Evolutionary conservation across 2,329 filamentous ascomycete species (phyloP), one percentile per base, ranked within the genome.

Genomic region (Podosphaera xanthii): DNA sequence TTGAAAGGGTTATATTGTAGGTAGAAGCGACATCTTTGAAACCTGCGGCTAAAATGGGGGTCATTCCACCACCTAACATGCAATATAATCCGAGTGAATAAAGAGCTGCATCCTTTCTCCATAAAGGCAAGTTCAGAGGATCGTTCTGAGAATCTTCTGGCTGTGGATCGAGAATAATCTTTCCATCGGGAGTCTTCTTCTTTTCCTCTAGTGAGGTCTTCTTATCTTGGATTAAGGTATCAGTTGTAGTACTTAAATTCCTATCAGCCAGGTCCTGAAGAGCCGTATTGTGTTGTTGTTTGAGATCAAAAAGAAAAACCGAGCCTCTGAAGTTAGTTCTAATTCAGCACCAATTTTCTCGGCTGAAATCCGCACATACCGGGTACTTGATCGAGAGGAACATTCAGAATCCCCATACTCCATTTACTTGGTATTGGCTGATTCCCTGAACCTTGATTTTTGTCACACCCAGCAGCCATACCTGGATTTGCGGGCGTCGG

Each of bases 11-110:
- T 31, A 95, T 79, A 61, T 77, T 62, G 67, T 85, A 84, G 1
- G 76, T 78, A 0, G 75, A 63, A 1, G 89, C 84, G 10, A 97
- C 85, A 50, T 94, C 75, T 38, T 82, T 83, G 73, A 96, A 97
- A 10, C 89, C 91, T 8, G 92, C 91, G 0, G 91, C 90, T 22
- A 97, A 76, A 36, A 96, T 75, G 0, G 92, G 86, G 0, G 90
- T 96, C 75, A 94, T 94, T 50, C 91, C 91, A 48, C 91, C 91
- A 59, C 91, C 91, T 22, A 96, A 72, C 81, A 96, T 86, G 70
- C 89, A 95, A 71, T 94, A 95, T 66, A 95, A 84, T 0, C 91
- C 91, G 3, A 97, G 75, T 0, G 85, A 91, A 0, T 94, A 57
- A 42, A 97, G 72, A 0, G 91, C 87, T 33, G 77, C 70, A 70